phyloP scores from a whole-genome alignment of 140 eudicot species.

The Anethum foeniculum region DNA sequence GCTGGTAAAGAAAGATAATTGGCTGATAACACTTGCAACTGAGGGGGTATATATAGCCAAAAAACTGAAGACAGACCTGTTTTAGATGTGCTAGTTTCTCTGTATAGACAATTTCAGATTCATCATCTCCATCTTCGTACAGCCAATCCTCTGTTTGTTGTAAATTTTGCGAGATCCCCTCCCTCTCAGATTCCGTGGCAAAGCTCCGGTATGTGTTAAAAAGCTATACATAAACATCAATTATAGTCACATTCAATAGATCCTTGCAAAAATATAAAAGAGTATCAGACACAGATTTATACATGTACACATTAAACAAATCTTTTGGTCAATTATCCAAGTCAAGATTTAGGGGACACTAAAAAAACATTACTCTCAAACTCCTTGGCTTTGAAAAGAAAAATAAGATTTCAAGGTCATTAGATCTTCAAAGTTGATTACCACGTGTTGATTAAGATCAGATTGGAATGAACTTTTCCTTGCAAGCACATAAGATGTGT shows the following conservation, averaged over 20 bases:
- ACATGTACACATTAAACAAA: background rate
- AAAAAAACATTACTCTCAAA: background rate
- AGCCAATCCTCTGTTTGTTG: slow-evolving; percentile 97
- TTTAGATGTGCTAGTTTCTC: slow-evolving; percentile 56
- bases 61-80: slow-evolving; percentile 34
- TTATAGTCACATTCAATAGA: slow-evolving; percentile 12
- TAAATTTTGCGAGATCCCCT: slow-evolving; percentile 52
- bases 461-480: background rate
- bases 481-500: background rate
- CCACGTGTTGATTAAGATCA: background rate
- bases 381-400: background rate
- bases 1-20: slow-evolving; percentile 23
- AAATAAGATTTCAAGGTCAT: background rate
- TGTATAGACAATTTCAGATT: slow-evolving; percentile 64
- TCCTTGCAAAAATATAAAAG: background rate
- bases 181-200: slow-evolving; percentile 71
- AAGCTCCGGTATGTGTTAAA: slow-evolving; percentile 65
- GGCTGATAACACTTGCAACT: background rate
- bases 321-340: background rate
- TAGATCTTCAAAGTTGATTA: background rate
- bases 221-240: slow-evolving; percentile 34
- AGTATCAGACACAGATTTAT: background rate
- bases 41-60: background rate
- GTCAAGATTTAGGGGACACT: background rate
- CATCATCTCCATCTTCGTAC: slow-evolving; percentile 97